Base-by-base conservation (phyloP, 164 flowering plant genomes). In the Stephania japonica region DNA sequence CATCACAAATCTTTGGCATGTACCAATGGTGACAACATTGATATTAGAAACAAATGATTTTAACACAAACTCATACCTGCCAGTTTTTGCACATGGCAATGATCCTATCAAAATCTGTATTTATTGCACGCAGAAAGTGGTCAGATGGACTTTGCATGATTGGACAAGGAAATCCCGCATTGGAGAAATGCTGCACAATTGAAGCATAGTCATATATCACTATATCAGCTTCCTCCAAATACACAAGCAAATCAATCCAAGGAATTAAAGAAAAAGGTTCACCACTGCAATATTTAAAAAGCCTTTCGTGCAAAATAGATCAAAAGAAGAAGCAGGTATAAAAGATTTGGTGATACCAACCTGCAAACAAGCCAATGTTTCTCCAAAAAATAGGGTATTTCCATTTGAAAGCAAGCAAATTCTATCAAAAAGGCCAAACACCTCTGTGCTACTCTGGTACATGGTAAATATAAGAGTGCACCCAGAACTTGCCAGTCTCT, bases 141-240 rank as follows among this genome's bases (percentile, higher is more conserved):
- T 96, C 99, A n/a, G 99, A 96, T 63, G 99, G 99, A 81, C 99
- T 96, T 90, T 96, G 99, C 99, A 96, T 96, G 9, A 96, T 96
- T 53, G 99, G 99, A 80, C 99, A 96, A 75, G 99, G 98, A 81
- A 96, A 96, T 83, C 99, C 98, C 80, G 99, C 99, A 86, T 91
- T 96, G n/a, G 99, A 88, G 81, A 96, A 96, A 80, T 96, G 99
- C 98, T 95, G 70, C 89, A 87, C 32, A 27, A 65, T 6, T 25
- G 53, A 50, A 73, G n/a, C n/a, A 82, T 38, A 61, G 19, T 67
- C 24, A 19, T 64, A 25, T 72, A 69, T 67, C 41, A 47, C 44
- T 64, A 25, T 72, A 69, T 67, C 41, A 47, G 59, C 63, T 27
- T 62, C 66, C 49, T 62, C 61, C 61, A 24, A 24, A 21, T 10